A percentile compares a stretch with the other conserved stretches of the same genome.
Evolutionary conservation across 768 basidiomycete species (phyloP).

Genomic region (Lactarius trivialis): DNA sequence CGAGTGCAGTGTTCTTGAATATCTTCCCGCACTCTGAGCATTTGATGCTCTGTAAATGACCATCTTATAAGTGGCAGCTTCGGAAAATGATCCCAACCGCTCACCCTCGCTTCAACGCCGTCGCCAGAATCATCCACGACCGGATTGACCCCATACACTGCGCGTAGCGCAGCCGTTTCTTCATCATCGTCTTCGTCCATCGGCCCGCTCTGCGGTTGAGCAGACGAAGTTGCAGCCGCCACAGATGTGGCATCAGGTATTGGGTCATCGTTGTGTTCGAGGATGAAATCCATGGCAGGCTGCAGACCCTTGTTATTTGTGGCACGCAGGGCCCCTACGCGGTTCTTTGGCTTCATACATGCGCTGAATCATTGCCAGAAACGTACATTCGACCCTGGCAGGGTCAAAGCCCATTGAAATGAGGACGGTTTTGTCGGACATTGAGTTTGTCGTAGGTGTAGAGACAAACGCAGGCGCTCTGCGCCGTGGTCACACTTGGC

Average conservation of each 20-base stretch:
- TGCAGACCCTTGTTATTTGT: conserved; percentile 82
- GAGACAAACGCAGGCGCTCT: neutral
- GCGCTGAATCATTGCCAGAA: conserved; percentile 1
- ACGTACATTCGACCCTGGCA: conserved; percentile 79
- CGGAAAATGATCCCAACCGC: conserved; percentile 14
- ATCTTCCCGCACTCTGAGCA: conserved; percentile 80
- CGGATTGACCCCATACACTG: conserved; percentile 37
- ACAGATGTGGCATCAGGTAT: conserved; percentile 51
- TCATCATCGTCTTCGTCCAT: conserved; percentile 70
- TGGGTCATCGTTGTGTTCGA: conserved; percentile 71
- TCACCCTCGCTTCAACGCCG: conserved; percentile 62
- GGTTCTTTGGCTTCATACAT: neutral
- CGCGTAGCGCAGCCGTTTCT: conserved; percentile 56
- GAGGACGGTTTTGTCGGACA: conserved; percentile 66
- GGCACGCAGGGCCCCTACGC: conserved; percentile 80
- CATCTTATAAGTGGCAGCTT: neutral
- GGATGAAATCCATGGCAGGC: conserved; percentile 83
- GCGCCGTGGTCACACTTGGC: neutral
- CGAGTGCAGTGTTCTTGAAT: conserved; percentile 80
- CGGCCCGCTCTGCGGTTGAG: conserved; percentile 25
- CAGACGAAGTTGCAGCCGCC: conserved; percentile 24
- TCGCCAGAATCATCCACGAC: conserved; percentile 30
- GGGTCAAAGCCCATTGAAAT: conserved; percentile 84
- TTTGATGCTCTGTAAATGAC: conserved; percentile 59
- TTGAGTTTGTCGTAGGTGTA: conserved; percentile 19